These are phyloP conservation scores for Tylopilus sp. DNA, from an alignment of 1,284 basidiomycete species.

Conservation along the genomic window DNA sequence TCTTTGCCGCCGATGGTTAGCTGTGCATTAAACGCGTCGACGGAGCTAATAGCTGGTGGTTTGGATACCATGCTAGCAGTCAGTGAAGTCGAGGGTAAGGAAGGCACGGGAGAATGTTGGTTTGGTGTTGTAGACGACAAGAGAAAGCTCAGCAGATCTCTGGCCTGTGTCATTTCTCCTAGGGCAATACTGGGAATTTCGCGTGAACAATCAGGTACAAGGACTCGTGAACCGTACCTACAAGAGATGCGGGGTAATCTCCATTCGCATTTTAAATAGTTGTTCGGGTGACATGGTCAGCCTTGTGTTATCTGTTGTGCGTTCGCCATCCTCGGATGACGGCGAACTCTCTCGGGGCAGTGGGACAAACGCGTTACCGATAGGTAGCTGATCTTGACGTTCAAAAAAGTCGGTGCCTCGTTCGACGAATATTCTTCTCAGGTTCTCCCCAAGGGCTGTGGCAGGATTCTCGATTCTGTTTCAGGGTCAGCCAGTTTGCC, in stretches of 20 bases:
- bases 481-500: conserved; percentile 17
- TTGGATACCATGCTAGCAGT: conserved; percentile 64
- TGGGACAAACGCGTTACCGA: conserved; percentile 21
- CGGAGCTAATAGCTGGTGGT: conserved; percentile 58
- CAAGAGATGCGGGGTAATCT: conserved; percentile 68
- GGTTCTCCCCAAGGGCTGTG: conserved; percentile 53
- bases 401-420: conserved; percentile 74
- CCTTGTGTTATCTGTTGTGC: conserved; percentile 27
- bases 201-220: conserved; percentile 16
- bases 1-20: conserved; percentile 74
- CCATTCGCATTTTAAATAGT: conserved; percentile 64
- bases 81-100: conserved; percentile 40
- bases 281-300: conserved; percentile 71
- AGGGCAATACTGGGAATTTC: conserved; percentile 53
- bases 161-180: conserved; percentile 74
- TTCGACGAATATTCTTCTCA: conserved; percentile 68
- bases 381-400: conserved; percentile 38
- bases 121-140: conserved; percentile 42
- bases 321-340: conserved; percentile 29
- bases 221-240: conserved; percentile 36
- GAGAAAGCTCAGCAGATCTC: conserved; percentile 58
- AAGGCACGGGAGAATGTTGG: conserved; percentile 21
- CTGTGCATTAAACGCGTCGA: conserved; percentile 72
- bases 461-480: conserved; percentile 51
- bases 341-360: conserved; percentile 26